phyloP scores from a whole-genome alignment of 495 filamentous ascomycete species.

The Letharia columbiana region DNA sequence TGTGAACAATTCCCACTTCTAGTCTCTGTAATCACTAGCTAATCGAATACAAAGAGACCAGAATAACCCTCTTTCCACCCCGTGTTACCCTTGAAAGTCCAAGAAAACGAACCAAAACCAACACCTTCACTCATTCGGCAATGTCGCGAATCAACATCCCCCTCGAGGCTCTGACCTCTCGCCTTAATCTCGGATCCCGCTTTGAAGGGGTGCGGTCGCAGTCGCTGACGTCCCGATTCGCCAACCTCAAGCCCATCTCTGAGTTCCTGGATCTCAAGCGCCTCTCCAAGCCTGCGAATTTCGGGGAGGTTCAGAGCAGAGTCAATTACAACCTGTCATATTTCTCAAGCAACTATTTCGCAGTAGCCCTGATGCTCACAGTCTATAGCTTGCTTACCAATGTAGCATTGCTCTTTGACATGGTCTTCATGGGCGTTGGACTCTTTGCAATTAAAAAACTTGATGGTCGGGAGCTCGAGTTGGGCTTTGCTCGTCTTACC shows the following conservation, averaged over 20 bases:
- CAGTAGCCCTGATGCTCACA: constrained; percentile 85
- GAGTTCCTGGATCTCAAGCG: constrained; percentile 97
- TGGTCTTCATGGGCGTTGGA: constrained; percentile 73
- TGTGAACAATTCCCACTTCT: background rate
- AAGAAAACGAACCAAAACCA: background rate
- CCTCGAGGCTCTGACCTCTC: constrained; percentile 81
- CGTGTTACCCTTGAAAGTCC: too few species aligned
- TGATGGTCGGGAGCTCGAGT: constrained; percentile 73
- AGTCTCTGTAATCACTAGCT: background rate
- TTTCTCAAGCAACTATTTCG: constrained; percentile 97
- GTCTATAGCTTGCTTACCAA: constrained; percentile 94
- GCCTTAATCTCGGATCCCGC: constrained; percentile 67
- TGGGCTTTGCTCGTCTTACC: constrained; percentile 72
- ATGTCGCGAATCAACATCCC: constrained; percentile 92
- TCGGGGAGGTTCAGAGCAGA: constrained; percentile 82
- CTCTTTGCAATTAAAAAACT: constrained; percentile 87
- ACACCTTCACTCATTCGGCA: constrained; percentile 6
- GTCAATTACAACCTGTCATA: constrained; percentile 95
- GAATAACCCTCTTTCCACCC: background rate
- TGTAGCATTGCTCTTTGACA: constrained; percentile 74
- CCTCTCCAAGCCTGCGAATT: constrained; percentile 84
- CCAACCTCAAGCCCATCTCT: constrained; percentile 82
- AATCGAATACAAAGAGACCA: background rate
- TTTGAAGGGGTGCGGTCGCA: constrained; percentile 72
- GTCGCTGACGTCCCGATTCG: constrained; percentile 70